phyloP scores from a whole-genome alignment of 768 basidiomycete species.

The Nidularia pulvinata region DNA sequence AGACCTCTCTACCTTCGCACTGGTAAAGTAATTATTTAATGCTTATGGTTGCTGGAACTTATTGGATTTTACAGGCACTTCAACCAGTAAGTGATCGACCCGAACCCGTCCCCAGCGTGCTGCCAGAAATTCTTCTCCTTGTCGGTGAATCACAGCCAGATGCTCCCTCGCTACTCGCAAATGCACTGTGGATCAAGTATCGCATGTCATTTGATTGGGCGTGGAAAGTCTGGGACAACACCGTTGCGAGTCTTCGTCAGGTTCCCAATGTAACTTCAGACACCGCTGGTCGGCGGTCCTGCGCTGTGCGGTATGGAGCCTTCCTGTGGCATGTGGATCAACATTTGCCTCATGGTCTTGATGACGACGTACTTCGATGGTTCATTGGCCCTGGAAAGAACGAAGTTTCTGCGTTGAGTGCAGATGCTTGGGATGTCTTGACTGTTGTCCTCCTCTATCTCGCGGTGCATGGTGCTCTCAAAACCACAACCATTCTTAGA shows the following conservation, averaged over 20 bases:
- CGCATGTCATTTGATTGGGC: slow-evolving; percentile 73
- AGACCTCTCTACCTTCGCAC: slow-evolving; percentile 61
- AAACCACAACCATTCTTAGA: slow-evolving; percentile 69
- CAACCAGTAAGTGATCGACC: slow-evolving; percentile 39
- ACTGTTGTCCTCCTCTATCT: slow-evolving; percentile 63
- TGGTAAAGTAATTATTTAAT: slow-evolving; percentile 36
- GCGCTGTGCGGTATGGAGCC: slow-evolving; percentile 64
- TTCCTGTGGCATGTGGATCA: slow-evolving; percentile 78
- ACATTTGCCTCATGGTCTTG: slow-evolving; percentile 73
- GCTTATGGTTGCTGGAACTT: background rate
- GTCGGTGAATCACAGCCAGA: slow-evolving; percentile 56
- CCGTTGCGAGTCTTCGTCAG: slow-evolving; percentile 72
- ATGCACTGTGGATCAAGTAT: slow-evolving; percentile 83
- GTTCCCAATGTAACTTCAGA: slow-evolving; percentile 58
- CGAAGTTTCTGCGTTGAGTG: slow-evolving; percentile 56
- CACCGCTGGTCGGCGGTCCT: slow-evolving; percentile 39
- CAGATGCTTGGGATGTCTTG: slow-evolving; percentile 69
- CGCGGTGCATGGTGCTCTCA: slow-evolving; percentile 64
- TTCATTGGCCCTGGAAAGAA: slow-evolving; percentile 65
- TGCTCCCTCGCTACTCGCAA: slow-evolving; percentile 71
- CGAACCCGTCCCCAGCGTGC: slow-evolving; percentile 39
- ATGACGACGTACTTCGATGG: slow-evolving; percentile 73
- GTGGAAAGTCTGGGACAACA: slow-evolving; percentile 85
- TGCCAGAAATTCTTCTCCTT: slow-evolving; percentile 71
- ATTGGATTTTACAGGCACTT: slow-evolving; percentile 34